Conservation (phyloP, 2,329 filamentous ascomycete species). For the Epichloe amarillans region DNA sequence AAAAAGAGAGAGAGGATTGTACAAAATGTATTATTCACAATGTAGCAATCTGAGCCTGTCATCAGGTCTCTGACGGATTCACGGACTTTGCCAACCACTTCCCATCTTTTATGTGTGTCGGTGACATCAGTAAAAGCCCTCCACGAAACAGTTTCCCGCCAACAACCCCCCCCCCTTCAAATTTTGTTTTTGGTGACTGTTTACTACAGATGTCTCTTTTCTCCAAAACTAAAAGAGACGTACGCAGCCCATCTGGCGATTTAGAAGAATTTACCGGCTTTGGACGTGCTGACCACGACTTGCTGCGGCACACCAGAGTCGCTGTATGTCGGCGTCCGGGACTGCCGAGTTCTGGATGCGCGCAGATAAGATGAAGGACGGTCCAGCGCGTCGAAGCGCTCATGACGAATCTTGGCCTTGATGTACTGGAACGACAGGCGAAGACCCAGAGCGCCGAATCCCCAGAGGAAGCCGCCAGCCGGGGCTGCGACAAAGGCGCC, state of each 20-base stretch:
- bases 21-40: not conserved
- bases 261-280: slow-evolving; percentile 43
- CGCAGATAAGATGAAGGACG: slow-evolving; percentile 11
- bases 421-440: slow-evolving; percentile 47
- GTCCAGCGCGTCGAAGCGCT: slow-evolving; percentile 55
- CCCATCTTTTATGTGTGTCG: no score
- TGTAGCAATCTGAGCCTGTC: not conserved
- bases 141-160: no score
- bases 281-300: slow-evolving; percentile 18
- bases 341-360: no score
- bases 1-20: not conserved
- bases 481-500: slow-evolving; percentile 73
- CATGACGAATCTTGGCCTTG: slow-evolving; percentile 42
- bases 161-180: no score
- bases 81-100: no score
- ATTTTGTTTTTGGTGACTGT: no score
- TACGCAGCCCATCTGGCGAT: no score
- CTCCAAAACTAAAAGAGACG: no score
- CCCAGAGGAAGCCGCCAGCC: slow-evolving; percentile 61
- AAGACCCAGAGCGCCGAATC: slow-evolving; percentile 45
- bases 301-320: slow-evolving; percentile 12
- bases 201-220: no score
- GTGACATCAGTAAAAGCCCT: no score
- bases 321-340: not conserved
- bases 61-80: not conserved